Percentiles rank a stretch among this genome's conserved stretches.
Evolutionary conservation across 2,329 filamentous ascomycete species (phyloP).

Genomic region (Fusarium xyrophilum): DNA sequence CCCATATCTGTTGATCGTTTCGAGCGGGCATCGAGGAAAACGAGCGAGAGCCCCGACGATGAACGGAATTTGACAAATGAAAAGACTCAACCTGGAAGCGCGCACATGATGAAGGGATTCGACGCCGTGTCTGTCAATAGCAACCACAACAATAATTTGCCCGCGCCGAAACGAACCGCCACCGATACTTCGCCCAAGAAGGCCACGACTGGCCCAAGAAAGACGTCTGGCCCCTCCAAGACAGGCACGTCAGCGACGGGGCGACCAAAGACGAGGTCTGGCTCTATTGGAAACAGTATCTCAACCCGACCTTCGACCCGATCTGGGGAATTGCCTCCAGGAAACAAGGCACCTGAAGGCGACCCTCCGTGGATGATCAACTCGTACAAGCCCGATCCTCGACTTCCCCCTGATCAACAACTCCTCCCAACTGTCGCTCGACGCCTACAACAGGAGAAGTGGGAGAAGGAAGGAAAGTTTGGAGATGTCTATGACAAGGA

Average conservation of each 20-base stretch:
- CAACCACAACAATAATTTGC: conserved; percentile 23
- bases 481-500: conserved; percentile 86
- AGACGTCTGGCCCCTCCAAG: conserved; percentile 55
- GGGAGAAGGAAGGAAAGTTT: conserved; percentile 89
- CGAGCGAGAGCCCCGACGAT: conserved; percentile 62
- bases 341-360: conserved; percentile 79
- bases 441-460: conserved; percentile 90
- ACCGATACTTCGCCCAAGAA: conserved; percentile 65
- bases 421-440: conserved; percentile 93
- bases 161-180: conserved; percentile 50
- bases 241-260: conserved; percentile 47
- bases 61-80: conserved; percentile 61
- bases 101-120: conserved; percentile 60
- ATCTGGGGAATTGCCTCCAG: conserved; percentile 61
- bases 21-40: conserved; percentile 75
- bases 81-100: conserved; percentile 73
- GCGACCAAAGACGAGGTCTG: conserved; percentile 70
- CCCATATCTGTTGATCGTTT: conserved; percentile 75
- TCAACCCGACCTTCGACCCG: conserved; percentile 67
- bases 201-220: conserved; percentile 48
- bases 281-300: conserved; percentile 55
- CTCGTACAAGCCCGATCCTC: conserved; percentile 94
- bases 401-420: conserved; percentile 92
- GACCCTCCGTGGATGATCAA: conserved; percentile 95
- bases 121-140: conserved; percentile 33